Percentiles rank a stretch among this genome's conserved stretches.
phyloP scores from a whole-genome alignment of 2,329 filamentous ascomycete species.

The Aspergillus quadrilineatus region DNA sequence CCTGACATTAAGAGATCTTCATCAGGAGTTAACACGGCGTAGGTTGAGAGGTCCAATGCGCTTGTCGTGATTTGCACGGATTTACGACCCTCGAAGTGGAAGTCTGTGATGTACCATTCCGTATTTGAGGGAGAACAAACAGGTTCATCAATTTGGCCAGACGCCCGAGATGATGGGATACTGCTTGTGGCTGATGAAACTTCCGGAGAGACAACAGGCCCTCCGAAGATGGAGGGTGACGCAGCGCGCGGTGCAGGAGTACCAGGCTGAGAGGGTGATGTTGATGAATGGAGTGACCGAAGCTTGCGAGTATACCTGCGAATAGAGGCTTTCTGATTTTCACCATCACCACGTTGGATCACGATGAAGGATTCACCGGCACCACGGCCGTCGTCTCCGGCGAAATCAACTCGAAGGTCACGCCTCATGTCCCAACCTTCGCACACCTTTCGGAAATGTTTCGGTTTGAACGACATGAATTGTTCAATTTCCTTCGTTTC shows the following conservation, averaged over 20 bases:
- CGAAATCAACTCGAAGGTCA: conserved; percentile 83
- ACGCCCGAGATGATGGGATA: conserved; percentile 34
- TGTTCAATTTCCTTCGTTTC: conserved; percentile 81
- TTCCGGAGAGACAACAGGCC: conserved; percentile 31
- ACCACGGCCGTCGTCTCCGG: conserved; percentile 70
- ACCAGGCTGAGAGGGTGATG: background rate
- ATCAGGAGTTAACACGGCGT: conserved; percentile 66
- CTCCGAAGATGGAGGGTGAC: conserved; percentile 53
- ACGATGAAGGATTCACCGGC: conserved; percentile 76
- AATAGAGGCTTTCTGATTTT: conserved; percentile 54
- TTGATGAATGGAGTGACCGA: conserved; percentile 31
- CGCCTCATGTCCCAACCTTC: conserved; percentile 91
- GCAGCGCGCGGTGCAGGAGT: conserved; percentile 16
- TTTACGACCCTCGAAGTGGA: conserved; percentile 62
- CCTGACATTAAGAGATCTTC: conserved; percentile 74
- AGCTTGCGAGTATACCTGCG: conserved; percentile 60
- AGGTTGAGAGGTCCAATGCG: conserved; percentile 71
- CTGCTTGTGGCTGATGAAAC: conserved; percentile 20
- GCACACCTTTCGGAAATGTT: conserved; percentile 74
- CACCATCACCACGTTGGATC: conserved; percentile 68
- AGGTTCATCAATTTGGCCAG: conserved; percentile 30
- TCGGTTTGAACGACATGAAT: conserved; percentile 70
- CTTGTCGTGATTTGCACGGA: conserved; percentile 65
- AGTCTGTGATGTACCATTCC: conserved; percentile 65
- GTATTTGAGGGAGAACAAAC: conserved; percentile 46